Conservation (phyloP, 129 eudicot genomes). For the Flaveria brownii region DNA sequence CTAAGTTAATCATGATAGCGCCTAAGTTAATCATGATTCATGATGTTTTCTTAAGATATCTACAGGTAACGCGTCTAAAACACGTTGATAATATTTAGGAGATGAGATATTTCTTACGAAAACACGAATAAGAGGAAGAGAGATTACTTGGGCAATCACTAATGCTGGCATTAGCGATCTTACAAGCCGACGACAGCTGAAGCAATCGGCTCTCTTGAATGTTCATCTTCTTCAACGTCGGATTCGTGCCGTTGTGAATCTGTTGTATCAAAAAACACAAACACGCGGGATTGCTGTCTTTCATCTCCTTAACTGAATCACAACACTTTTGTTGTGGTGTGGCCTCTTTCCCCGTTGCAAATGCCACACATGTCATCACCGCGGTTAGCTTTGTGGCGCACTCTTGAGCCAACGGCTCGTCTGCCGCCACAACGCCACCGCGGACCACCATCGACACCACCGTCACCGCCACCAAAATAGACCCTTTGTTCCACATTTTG, state of each 20-base stretch:
- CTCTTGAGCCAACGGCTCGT: constrained; percentile 23
- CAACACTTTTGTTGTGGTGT: constrained; percentile 36
- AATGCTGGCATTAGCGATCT: constrained; percentile 39
- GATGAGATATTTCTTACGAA: too few relatives aligned
- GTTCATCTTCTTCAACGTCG: constrained; percentile 39
- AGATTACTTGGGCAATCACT: constrained; percentile 40
- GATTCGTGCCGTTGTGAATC: constrained; percentile 43
- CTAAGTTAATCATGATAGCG: too few relatives aligned
- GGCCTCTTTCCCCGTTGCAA: constrained; percentile 37
- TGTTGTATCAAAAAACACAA: constrained; percentile 41
- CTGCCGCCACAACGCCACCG: neutral
- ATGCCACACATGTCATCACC: constrained; percentile 40
- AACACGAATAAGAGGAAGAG: neutral
- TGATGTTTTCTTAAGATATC: too few relatives aligned
- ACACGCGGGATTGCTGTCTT: constrained; percentile 43
- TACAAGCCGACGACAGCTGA: constrained; percentile 39
- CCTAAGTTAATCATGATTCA: too few relatives aligned
- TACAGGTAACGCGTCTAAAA: too few relatives aligned
- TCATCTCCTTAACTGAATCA: constrained; percentile 40
- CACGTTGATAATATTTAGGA: too few relatives aligned
- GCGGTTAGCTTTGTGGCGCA: constrained; percentile 36
- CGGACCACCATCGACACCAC: neutral
- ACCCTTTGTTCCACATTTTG: constrained; percentile 13
- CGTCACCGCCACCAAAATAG: neutral
- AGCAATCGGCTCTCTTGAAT: constrained; percentile 38